Percentiles rank a stretch among this genome's conserved stretches.
Evolutionary conservation across 768 basidiomycete genomes (phyloP).

Genomic region (Boletus rex-veris): DNA sequence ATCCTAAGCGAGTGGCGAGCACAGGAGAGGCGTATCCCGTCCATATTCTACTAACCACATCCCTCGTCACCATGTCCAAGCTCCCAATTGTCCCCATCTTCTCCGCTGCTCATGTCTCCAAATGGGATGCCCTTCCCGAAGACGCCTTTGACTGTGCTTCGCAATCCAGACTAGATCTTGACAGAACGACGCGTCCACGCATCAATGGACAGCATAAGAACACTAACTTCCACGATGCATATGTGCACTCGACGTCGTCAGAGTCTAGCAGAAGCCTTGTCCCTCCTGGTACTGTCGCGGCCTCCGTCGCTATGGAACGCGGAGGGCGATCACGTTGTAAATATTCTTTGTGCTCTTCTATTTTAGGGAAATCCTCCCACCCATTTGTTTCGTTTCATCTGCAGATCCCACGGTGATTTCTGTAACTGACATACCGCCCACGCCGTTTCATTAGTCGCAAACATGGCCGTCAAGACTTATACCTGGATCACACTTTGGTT

Average conservation of each 20-base stretch:
- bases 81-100: slow-evolving; percentile 25
- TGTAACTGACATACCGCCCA: no score
- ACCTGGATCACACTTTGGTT: slow-evolving; percentile 70
- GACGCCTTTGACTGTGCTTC: background rate
- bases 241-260: background rate
- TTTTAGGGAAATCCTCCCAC: no score
- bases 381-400: no score
- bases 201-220: background rate
- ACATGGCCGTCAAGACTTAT: slow-evolving; percentile 50
- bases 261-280: background rate
- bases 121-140: slow-evolving; percentile 21
- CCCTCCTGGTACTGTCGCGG: no score
- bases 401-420: no score
- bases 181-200: background rate
- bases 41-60: background rate
- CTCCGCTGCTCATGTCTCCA: slow-evolving; percentile 31
- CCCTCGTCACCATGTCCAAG: slow-evolving; percentile 13
- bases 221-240: background rate
- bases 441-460: background rate
- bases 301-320: no score
- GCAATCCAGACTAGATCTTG: background rate
- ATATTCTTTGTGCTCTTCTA: no score
- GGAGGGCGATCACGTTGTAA: slow-evolving; percentile 2
- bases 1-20: background rate
- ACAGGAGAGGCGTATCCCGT: background rate